A percentile compares a stretch with the other conserved stretches of the same genome.
Conservation (phyloP, 345 rosid species). For the Microcos paniculata region DNA sequence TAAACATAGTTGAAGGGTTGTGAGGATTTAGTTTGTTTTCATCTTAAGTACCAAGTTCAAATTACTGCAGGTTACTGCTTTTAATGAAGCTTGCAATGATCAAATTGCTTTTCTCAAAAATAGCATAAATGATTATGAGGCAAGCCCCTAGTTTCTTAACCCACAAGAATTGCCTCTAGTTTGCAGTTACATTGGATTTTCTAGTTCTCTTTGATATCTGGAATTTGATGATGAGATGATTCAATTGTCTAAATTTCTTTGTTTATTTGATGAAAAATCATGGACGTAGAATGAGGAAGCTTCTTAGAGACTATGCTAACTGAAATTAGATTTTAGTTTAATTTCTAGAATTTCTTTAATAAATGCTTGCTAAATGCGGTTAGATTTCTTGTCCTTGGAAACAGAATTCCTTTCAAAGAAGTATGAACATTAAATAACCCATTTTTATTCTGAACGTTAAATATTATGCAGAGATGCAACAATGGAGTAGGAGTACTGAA, state of each 20-base stretch:
- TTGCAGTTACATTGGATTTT: background rate
- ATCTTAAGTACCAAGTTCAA: no score
- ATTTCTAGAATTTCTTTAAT: background rate
- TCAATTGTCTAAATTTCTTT: background rate
- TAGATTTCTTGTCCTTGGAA: background rate
- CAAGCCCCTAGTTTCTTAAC: background rate
- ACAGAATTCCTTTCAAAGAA: background rate
- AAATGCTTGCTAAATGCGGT: background rate
- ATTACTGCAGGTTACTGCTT: no score
- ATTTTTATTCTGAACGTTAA: background rate
- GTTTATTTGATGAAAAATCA: background rate
- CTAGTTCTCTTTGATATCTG: background rate
- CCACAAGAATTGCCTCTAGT: slow-evolving; percentile 8
- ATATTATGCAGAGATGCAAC: slow-evolving; percentile 5
- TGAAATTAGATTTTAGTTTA: background rate
- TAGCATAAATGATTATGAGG: no score
- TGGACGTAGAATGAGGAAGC: background rate
- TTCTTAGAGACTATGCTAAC: background rate
- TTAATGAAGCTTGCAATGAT: no score
- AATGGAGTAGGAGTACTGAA: slow-evolving; percentile 10
- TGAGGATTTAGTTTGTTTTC: no score
- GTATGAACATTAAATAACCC: background rate
- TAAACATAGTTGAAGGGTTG: no score
- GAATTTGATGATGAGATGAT: background rate
- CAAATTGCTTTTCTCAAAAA: no score